Conservation (phyloP, 2,329 filamentous ascomycete genomes). For the Fusarium liriodendri region DNA sequence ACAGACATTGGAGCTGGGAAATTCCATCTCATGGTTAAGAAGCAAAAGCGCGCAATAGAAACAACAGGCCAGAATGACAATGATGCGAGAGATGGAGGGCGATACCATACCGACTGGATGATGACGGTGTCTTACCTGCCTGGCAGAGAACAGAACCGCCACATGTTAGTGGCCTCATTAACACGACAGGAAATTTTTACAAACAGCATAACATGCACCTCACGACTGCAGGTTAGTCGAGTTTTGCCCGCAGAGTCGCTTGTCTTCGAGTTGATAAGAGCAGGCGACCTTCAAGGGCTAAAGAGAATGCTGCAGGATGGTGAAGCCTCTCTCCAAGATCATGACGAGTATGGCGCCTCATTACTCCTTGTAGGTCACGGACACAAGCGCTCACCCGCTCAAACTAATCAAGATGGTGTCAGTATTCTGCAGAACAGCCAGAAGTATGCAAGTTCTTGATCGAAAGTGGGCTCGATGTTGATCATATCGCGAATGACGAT, state of each 20-base stretch:
- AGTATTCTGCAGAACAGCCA: conserved; percentile 18
- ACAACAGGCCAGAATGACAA: background rate
- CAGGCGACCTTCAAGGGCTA: background rate
- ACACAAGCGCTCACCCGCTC: fast-evolving
- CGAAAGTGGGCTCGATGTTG: conserved; percentile 9
- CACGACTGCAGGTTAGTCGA: background rate
- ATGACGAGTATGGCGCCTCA: conserved; percentile 33
- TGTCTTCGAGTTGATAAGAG: conserved; percentile 2
- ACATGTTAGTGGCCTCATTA: conserved; percentile 15
- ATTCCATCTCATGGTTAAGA: background rate
- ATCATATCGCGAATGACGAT: too few relatives aligned
- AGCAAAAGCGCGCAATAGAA: background rate
- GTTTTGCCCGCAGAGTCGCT: background rate
- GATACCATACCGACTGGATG: background rate
- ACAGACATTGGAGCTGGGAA: background rate
- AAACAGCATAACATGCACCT: background rate
- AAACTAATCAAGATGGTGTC: background rate
- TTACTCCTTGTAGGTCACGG: conserved; percentile 28
- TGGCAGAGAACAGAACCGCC: background rate
- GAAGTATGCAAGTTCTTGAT: conserved; percentile 26
- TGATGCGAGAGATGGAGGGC: background rate
- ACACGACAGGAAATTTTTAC: background rate
- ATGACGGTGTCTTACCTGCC: conserved; percentile 9
- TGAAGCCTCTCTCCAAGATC: conserved; percentile 30
- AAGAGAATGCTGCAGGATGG: conserved; percentile 17